These are phyloP conservation scores for Pulveroboletus ravenelii DNA, from an alignment of 768 basidiomycete genomes.

Conservation along the genomic window DNA sequence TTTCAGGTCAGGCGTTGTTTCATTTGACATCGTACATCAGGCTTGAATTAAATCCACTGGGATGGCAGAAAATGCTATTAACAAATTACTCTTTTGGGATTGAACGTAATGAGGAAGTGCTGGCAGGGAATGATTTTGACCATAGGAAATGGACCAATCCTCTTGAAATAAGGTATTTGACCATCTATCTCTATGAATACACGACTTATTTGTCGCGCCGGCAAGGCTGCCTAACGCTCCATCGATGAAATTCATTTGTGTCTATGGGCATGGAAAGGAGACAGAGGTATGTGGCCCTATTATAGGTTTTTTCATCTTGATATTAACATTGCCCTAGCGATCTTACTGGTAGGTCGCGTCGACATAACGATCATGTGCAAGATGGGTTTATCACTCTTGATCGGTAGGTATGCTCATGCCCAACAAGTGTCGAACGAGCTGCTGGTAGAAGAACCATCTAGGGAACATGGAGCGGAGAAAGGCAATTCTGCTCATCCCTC, in stretches of 20 bases:
- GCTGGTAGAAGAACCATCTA: slow-evolving; percentile 43
- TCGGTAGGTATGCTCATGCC: slow-evolving; percentile 64
- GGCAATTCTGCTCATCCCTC: slow-evolving; percentile 44
- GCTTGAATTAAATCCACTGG: not conserved
- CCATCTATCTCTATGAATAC: not conserved
- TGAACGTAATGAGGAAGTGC: slow-evolving; percentile 62
- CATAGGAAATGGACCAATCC: slow-evolving; percentile 92
- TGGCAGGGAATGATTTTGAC: slow-evolving; percentile 67
- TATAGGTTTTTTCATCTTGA: not conserved
- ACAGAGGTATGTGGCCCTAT: slow-evolving; percentile 61
- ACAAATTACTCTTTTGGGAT: slow-evolving; percentile 88
- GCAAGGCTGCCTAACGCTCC: slow-evolving; percentile 81
- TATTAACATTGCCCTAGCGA: slow-evolving; percentile 40
- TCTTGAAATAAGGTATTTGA: slow-evolving; percentile 61
- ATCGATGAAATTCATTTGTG: slow-evolving; percentile 86
- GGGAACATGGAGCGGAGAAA: slow-evolving; percentile 36
- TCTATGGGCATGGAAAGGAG: slow-evolving; percentile 94
- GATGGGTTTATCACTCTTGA: not conserved
- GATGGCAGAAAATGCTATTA: slow-evolving; percentile 61
- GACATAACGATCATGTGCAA: not conserved
- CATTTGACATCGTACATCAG: not conserved
- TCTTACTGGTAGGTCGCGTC: slow-evolving; percentile 70
- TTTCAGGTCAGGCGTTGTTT: slow-evolving; percentile 59
- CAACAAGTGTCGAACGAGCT: slow-evolving; percentile 64
- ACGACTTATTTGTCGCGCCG: not conserved